phyloP scores from a whole-genome alignment of 129 eudicot genomes.

The Smallanthus sonchifolius region DNA sequence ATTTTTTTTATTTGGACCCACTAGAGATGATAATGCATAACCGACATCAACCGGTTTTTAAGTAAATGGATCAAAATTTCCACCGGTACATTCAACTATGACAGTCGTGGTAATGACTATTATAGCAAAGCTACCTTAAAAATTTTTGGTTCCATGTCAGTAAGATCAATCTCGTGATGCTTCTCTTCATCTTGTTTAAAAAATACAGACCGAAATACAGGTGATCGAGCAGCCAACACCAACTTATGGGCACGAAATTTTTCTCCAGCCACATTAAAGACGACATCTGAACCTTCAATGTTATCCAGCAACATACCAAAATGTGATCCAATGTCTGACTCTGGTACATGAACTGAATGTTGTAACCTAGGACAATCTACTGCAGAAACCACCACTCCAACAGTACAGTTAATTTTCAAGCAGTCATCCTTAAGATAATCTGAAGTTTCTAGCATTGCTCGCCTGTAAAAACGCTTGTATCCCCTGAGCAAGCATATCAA shows the following conservation, averaged over 20 bases:
- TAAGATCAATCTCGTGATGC: slow-evolving; percentile 21
- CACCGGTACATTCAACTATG: background rate
- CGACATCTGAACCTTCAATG: slow-evolving; percentile 70
- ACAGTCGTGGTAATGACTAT: background rate
- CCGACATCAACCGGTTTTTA: too few relatives aligned
- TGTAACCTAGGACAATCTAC: slow-evolving; percentile 69
- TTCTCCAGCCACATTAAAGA: slow-evolving; percentile 67
- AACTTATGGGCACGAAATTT: slow-evolving; percentile 75
- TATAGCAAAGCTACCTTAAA: slow-evolving; percentile 16
- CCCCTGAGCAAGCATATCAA: slow-evolving; percentile 52
- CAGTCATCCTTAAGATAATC: slow-evolving; percentile 89
- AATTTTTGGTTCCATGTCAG: slow-evolving; percentile 27
- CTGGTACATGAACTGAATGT: slow-evolving; percentile 72
- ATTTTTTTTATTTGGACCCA: background rate
- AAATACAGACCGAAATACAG: slow-evolving; percentile 48
- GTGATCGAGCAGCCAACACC: slow-evolving; percentile 81
- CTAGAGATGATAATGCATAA: background rate
- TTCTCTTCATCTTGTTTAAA: slow-evolving; percentile 25
- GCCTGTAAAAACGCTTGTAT: slow-evolving; percentile 78
- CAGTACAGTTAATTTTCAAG: slow-evolving; percentile 81
- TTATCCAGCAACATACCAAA: slow-evolving; percentile 72
- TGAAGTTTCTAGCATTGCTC: slow-evolving; percentile 70
- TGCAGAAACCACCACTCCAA: slow-evolving; percentile 88
- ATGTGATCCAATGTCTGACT: slow-evolving; percentile 75
- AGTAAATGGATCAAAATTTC: background rate